Percentiles rank a stretch among this genome's conserved stretches.
Evolutionary conservation across 1,284 basidiomycete species (phyloP).

Genomic region (Cystobasidium slooffiae): DNA sequence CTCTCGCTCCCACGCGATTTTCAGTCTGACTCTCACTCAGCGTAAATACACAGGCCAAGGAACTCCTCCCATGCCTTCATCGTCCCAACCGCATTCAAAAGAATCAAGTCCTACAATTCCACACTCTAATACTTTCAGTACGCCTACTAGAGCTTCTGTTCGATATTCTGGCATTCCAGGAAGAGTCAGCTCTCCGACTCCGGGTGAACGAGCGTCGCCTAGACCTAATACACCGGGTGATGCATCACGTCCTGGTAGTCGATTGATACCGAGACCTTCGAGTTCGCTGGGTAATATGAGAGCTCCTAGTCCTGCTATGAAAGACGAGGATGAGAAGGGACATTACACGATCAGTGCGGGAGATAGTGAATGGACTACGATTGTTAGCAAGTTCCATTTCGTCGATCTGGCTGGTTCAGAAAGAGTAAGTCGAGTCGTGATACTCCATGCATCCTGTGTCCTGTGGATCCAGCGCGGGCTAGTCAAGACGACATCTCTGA

Average conservation of each 20-base stretch:
- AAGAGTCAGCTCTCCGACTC: constrained; percentile 53
- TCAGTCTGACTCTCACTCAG: constrained; percentile 91
- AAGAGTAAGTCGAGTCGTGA: constrained; percentile 64
- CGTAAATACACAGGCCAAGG: constrained; percentile 52
- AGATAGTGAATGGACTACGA: constrained; percentile 81
- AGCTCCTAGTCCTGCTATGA: constrained; percentile 15
- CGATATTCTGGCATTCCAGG: constrained; percentile 35
- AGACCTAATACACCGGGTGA: constrained; percentile 46
- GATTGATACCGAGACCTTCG: constrained; percentile 37
- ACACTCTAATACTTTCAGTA: constrained; percentile 16
- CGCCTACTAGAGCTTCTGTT: constrained; percentile 9
- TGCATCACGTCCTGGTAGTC: constrained; percentile 9
- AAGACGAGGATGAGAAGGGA: constrained; percentile 13
- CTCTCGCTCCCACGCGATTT: constrained; percentile 97
- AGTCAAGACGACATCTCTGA: neutral
- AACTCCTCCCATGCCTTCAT: constrained; percentile 17
- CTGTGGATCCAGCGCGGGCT: constrained; percentile 6
- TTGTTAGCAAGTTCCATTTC: constrained; percentile 96
- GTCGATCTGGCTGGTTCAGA: constrained; percentile 97
- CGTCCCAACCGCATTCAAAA: constrained; percentile 17
- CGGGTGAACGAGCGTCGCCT: constrained; percentile 17
- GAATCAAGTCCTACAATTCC: constrained; percentile 21
- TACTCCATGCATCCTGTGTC: neutral
- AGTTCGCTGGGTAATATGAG: constrained; percentile 12
- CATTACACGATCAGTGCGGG: constrained; percentile 47